These are phyloP conservation scores for Penicillium sp. DNA, from an alignment of 2,329 filamentous ascomycete species.

Conservation along the genomic window DNA sequence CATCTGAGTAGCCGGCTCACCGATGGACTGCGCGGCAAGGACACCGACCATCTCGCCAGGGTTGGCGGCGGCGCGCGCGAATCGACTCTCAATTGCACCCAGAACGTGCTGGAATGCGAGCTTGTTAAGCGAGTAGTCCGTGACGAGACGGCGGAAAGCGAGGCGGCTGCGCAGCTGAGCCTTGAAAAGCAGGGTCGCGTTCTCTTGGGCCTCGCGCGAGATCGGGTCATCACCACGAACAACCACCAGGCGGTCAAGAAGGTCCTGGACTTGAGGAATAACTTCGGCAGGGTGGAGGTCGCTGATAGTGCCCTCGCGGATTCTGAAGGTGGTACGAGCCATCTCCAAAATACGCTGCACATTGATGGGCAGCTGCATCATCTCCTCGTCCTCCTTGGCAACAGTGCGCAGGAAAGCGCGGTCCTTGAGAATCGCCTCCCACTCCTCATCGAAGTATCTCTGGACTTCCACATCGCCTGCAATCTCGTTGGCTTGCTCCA, in stretches of 20 bases:
- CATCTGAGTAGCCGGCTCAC: conserved; percentile 98
- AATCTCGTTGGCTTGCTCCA: conserved; percentile 85
- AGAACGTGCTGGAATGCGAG: conserved; percentile 89
- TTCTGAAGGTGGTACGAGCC: conserved; percentile 84
- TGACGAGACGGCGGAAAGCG: conserved; percentile 88
- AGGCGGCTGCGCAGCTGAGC: conserved; percentile 83
- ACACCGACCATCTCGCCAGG: conserved; percentile 99
- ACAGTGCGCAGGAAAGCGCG: conserved; percentile 71
- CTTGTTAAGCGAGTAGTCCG: conserved; percentile 81
- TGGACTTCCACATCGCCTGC: conserved; percentile 85
- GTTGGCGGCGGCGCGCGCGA: conserved; percentile 78
- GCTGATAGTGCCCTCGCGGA: conserved; percentile 80
- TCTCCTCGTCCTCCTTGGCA: conserved; percentile 74
- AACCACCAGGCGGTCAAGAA: conserved; percentile 76
- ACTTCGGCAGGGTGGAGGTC: conserved; percentile 87
- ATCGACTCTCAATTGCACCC: conserved; percentile 85
- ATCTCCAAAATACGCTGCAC: conserved; percentile 86
- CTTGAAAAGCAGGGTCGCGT: conserved; percentile 89
- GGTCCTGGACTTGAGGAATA: conserved; percentile 70
- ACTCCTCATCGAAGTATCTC: conserved; percentile 82
- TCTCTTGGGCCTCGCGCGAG: conserved; percentile 81
- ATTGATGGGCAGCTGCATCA: conserved; percentile 90
- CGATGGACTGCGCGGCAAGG: conserved; percentile 94
- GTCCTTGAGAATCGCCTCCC: conserved; percentile 71
- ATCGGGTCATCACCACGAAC: conserved; percentile 82